Base-by-base conservation (phyloP, 2,329 filamentous ascomycete genomes). In the Emericellopsis cladophorae region DNA sequence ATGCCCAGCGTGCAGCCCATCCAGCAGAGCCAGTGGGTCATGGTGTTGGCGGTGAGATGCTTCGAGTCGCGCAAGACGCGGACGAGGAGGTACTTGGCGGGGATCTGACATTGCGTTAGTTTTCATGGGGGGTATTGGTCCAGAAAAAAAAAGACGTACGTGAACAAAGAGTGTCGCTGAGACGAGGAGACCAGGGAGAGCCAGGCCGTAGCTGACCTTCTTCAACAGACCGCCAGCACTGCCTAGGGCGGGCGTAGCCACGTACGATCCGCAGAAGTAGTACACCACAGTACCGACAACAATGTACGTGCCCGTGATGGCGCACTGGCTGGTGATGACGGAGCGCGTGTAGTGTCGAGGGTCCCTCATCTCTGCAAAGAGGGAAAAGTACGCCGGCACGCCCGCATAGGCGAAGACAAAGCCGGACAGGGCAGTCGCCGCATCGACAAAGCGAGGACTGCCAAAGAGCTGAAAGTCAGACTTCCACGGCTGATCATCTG, bases 221-320 rank as follows among this genome's bases (percentile, higher is more conserved):
- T 69, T 68, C 41, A 66, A 54, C 1, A 50, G 41, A 0, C 37
- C 7, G 1, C 66, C 66, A 1, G 64, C 66, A 16, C 62, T 66
- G 1, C 65, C 67, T 1, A 70, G 56, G 2, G 66, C 63, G 0
- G 66, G 67, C 0, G 64, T 67, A 0, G 65, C 59, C 4, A 70
- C 63, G 41, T 60, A 67, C 0, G 60, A 62, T 0, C 67, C 66
- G 44, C 63, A 67, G 45, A 55, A 69, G 39, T 59, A 61, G 51
- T 69, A 70, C 3, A 70, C 59, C 0, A 68, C 61, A 2, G 56
- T 48, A 10, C 53, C 52, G 2, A 64, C 53, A 1, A 51, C 43
- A 16, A 54, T 35, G 37, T 64, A 64, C 7, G 55, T 55, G 9
- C 52, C 32, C 15, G 58, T 50, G 2, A 63, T 46, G 2, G 44